phyloP scores from a whole-genome alignment of 2,329 filamentous ascomycete genomes.

The Neofusicoccum cordaticola region DNA sequence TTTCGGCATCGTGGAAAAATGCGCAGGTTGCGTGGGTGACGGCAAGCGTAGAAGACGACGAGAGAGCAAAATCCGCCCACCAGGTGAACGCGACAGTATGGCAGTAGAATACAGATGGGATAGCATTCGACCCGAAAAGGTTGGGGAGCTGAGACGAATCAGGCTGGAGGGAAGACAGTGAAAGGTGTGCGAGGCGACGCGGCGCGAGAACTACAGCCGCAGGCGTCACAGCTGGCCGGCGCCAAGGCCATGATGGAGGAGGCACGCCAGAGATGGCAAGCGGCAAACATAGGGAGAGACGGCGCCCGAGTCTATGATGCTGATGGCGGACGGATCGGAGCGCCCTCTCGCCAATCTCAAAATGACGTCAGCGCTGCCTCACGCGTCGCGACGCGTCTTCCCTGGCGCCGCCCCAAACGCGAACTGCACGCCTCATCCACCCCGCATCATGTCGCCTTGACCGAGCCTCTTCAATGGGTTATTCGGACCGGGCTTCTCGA shows the following conservation, averaged over 20 bases:
- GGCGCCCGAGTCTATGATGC: conserved; percentile 10
- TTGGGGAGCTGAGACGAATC: neutral
- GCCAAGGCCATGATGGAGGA: conserved; percentile 1
- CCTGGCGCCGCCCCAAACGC: neutral
- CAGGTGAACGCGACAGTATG: neutral
- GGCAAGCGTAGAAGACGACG: neutral
- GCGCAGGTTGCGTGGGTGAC: neutral
- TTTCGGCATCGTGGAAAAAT: conserved; percentile 11
- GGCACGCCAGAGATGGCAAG: neutral
- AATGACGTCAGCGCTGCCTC: neutral
- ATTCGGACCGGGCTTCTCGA: no score
- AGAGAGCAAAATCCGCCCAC: neutral
- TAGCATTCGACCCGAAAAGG: neutral
- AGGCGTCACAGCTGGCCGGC: neutral
- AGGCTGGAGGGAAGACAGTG: neutral
- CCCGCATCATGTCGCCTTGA: no score
- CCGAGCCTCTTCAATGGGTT: no score
- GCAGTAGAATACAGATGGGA: neutral
- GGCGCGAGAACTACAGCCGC: neutral
- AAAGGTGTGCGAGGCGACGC: neutral
- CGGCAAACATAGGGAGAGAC: neutral
- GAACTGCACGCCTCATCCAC: neutral
- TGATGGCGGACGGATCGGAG: neutral
- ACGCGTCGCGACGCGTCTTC: conserved; percentile 5
- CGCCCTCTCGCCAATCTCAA: conserved; percentile 1